A percentile compares a stretch with the other conserved stretches of the same genome.
Conservation (phyloP, 495 filamentous ascomycete species). For the Penicillium desertorum region DNA sequence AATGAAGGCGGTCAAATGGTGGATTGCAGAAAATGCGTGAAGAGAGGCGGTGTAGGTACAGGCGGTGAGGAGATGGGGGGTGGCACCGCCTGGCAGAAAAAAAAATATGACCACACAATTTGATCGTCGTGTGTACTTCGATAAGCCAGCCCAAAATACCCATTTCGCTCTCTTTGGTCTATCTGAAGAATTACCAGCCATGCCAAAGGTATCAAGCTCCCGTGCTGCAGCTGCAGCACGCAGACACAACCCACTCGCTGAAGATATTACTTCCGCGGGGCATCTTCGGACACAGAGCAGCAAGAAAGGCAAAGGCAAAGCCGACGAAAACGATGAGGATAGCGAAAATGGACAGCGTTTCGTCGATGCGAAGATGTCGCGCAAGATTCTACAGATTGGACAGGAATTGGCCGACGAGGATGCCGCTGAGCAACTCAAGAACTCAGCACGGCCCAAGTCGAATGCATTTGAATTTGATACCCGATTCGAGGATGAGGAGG, state of each 20-base stretch:
- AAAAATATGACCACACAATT: constrained; percentile 43
- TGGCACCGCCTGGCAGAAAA: constrained; percentile 36
- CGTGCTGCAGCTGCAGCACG: constrained; percentile 42
- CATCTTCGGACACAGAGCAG: constrained; percentile 55
- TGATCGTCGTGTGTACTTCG: constrained; percentile 18
- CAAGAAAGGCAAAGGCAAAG: constrained; percentile 56
- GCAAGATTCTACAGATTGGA: constrained; percentile 84
- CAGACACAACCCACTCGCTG: constrained; percentile 70
- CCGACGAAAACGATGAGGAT: constrained; percentile 52
- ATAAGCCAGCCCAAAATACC: constrained; percentile 10
- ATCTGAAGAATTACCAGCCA: constrained; percentile 19
- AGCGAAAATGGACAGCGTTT: constrained; percentile 65
- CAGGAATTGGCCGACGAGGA: constrained; percentile 80
- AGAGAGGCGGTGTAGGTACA: constrained; percentile 26
- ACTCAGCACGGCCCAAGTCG: constrained; percentile 28
- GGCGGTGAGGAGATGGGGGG: constrained; percentile 22
- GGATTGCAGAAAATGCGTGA: constrained; percentile 22
- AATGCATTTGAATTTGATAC: constrained; percentile 70
- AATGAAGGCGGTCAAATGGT: constrained; percentile 5
- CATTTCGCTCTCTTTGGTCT: constrained; percentile 2
- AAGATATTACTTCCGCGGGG: constrained; percentile 67
- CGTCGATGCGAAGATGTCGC: constrained; percentile 81
- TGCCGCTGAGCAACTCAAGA: constrained; percentile 46
- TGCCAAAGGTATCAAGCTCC: constrained; percentile 47
- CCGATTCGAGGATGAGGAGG: constrained; percentile 51